Percentiles rank a stretch among this genome's conserved stretches.
Evolutionary conservation across 176 grass and related monocot genomes (phyloP).

Genomic region (Oropetium thomaeum): DNA sequence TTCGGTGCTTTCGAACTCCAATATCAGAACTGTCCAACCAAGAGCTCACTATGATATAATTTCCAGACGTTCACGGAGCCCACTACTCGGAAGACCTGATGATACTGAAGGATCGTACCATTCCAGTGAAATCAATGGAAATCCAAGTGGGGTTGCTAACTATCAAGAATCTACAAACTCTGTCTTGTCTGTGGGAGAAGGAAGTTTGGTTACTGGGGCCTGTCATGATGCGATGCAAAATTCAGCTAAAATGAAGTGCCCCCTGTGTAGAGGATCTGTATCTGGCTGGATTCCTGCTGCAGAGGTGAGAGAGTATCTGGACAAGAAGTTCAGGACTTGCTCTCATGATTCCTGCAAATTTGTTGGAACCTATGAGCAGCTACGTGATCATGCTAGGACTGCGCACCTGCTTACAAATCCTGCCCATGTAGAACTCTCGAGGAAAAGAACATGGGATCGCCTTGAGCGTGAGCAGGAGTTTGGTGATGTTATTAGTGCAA

Average conservation of each 20-base stretch:
- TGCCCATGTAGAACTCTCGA: conserved; percentile 56
- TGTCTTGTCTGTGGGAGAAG: conserved; percentile 30
- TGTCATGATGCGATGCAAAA: conserved; percentile 42
- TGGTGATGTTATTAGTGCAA: conserved; percentile 86
- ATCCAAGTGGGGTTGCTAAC: conserved; percentile 22
- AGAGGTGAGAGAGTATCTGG: conserved; percentile 77
- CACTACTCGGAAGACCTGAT: conserved; percentile 30
- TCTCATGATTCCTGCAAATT: conserved; percentile 75
- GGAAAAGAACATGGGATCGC: conserved; percentile 77
- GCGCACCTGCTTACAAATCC: conserved; percentile 57
- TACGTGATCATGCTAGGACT: conserved; percentile 78
- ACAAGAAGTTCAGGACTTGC: conserved; percentile 67
- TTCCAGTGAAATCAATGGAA: conserved; percentile 4
- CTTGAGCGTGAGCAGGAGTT: conserved; percentile 84
- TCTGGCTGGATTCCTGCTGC: conserved; percentile 67
- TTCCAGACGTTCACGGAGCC: conserved; percentile 49
- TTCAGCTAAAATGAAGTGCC: conserved; percentile 65
- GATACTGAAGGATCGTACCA: conserved; percentile 27
- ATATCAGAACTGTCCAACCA: conserved; percentile 45
- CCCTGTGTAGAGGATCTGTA: conserved; percentile 84
- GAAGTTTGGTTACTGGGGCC: conserved; percentile 33
- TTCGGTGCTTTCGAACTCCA: conserved; percentile 54
- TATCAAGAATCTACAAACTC: conserved; percentile 49
- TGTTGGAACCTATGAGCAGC: conserved; percentile 73
- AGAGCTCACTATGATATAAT: conserved; percentile 46